Conservation (phyloP, 768 basidiomycete species). For the Trametes cingulata region DNA sequence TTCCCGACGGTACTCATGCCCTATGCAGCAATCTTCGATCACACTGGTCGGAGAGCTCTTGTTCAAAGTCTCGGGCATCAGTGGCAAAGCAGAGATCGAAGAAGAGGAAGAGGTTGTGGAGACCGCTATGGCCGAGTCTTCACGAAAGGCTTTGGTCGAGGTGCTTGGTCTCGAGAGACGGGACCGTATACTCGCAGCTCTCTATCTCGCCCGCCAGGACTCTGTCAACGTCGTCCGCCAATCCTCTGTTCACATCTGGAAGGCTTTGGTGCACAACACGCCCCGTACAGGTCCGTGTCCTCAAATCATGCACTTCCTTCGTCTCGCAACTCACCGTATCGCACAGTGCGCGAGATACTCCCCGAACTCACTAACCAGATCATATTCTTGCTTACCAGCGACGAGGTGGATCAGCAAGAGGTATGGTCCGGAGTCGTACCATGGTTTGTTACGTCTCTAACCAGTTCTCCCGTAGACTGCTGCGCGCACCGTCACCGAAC, state of each 20-base stretch:
- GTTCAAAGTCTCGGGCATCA: conserved; percentile 96
- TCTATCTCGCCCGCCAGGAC: conserved; percentile 95
- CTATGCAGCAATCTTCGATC: conserved; percentile 83
- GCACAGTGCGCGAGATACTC: conserved; percentile 91
- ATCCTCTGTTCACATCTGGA: conserved; percentile 95
- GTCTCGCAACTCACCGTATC: conserved; percentile 29
- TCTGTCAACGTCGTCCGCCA: conserved; percentile 86
- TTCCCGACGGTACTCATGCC: not conserved
- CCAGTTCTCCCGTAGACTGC: conserved; percentile 59
- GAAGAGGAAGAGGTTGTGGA: conserved; percentile 78
- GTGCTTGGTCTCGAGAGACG: conserved; percentile 86
- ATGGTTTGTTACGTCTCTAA: not conserved
- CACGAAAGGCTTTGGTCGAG: conserved; percentile 82
- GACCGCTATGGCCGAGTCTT: conserved; percentile 68
- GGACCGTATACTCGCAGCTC: conserved; percentile 85
- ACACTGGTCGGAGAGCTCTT: conserved; percentile 93
- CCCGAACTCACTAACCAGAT: conserved; percentile 81
- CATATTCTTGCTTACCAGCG: conserved; percentile 73
- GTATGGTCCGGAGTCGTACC: conserved; percentile 37
- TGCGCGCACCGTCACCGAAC: conserved; percentile 80
- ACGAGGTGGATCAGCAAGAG: conserved; percentile 88
- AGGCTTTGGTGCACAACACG: conserved; percentile 93
- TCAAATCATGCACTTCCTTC: not conserved
- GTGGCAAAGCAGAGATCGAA: conserved; percentile 80
- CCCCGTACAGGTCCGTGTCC: conserved; percentile 74